Base-by-base conservation (phyloP, 805 yeast species). In the Ogataea saltuana region DNA sequence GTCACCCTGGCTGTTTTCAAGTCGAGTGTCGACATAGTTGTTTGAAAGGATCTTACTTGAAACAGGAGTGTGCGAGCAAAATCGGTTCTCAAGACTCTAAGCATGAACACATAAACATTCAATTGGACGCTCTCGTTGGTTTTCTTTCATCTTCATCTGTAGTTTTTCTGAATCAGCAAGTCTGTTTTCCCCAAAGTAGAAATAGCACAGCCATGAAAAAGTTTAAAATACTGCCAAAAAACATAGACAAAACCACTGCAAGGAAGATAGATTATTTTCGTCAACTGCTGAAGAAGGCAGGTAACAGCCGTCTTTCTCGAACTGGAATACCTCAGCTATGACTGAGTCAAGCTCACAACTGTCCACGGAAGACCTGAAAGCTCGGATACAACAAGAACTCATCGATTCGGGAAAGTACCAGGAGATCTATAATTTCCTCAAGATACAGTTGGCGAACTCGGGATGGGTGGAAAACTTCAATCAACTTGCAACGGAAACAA, bases 391-490 rank as follows among this genome's bases (percentile, higher is more conserved):
- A 54, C 78, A 78, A 45, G 81, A 80, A 55, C 72, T 88, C 28
- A 79, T 88, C 3, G 75, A 81, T 22, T 76, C 88, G 21, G 97
- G 96, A 0, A 85, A 83, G 64, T 88, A 88, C 63, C 91, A 85
- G 48, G 72, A 75, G 72, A 83, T 88, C 42, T 81, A 84, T 38
- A 75, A 76, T 39, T 70, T 74, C 36, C 66, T 90, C 45, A 79
- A 80, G 53, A 72, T 81, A 42, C 78, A 77, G 55, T 72, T 90
- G 9, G 74, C 80, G 40, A 85, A 85, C 57, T 74, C 83, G 1
- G 97, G 97, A 5, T 90, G 97, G 97, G 80, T 78, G 47, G 95
- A 88, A 53, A 74, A 82, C 42, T 81, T 90, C 20, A 72, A 78
- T 34, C 75, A 73, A 29, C 53, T 84, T 31, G 85, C 95, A 3